Evolutionary conservation across 106 monocot genomes (phyloP), one percentile per base, ranked within the genome.

Genomic region (Ottelia alismoides): DNA sequence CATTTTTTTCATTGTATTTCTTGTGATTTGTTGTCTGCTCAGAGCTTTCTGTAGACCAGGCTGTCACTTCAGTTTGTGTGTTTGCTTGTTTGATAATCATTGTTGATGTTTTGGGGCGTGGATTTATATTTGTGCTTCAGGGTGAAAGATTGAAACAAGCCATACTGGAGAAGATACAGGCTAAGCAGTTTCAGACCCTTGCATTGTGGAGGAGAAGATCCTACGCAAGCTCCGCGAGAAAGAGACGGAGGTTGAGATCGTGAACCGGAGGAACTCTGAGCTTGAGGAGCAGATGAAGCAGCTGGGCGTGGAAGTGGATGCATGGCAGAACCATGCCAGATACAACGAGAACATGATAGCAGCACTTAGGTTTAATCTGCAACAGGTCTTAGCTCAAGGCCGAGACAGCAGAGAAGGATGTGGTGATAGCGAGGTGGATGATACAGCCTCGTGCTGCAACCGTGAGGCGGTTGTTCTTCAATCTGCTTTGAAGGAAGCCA

Each of bases 361-460:
- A 28, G 65, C 74, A n/a, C 81, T 92, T 40, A 73, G 70, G 47
- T 77, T 68, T 25, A 83, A 77, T 27, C 62, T 84, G 31, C 83
- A 88, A 25, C 75, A 88, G 56, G 70, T 76, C 18, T 64, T 66
- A 49, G 71, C 83, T 31, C 89, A 84, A 55, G 25, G 45, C 22
- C 32, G 62, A 40, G 75, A 76, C 51, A 67, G 74, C 66, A 83
- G 62, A 56, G 91, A 92, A 85, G 91, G 91, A 24, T 82, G 75
- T 19, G 91, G 91, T 20, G 91, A 92, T 20, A 92, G 85, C 4
- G 91, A 82, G 65, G 81, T 92, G 0, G 82, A 82, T 27, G 81
- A 92, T 49, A 78, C 91, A 0, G 75, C 77, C n/a, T 80, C 80
- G 5, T 90, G 80, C 69, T 72, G 71, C 61, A 71, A 81, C 47